Percentiles rank a stretch among this genome's conserved stretches.
Evolutionary conservation across 768 basidiomycete genomes (phyloP).

Genomic region (Boletellus ananiceps): DNA sequence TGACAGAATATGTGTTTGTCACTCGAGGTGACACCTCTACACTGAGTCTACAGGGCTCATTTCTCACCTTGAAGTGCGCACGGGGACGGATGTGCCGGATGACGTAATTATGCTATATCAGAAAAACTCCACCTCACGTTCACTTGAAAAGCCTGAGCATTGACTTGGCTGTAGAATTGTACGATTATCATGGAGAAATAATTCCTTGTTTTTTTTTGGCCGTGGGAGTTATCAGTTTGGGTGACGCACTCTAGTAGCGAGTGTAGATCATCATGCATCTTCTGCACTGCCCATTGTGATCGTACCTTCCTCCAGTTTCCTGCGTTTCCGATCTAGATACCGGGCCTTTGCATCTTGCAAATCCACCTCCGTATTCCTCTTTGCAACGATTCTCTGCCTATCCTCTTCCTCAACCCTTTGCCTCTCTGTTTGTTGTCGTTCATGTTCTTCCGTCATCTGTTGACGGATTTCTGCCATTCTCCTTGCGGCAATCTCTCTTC

Average conservation of each 20-base stretch:
- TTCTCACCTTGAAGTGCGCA: no score
- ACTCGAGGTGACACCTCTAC: background rate
- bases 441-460: conserved; percentile 75
- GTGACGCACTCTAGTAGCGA: background rate
- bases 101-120: no score
- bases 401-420: conserved; percentile 59
- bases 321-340: conserved; percentile 76
- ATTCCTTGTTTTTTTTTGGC: no score
- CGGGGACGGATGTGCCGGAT: no score
- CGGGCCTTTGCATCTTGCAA: conserved; percentile 71
- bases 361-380: conserved; percentile 71
- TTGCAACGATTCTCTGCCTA: conserved; percentile 60
- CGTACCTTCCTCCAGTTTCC: conserved; percentile 52
- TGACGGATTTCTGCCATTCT: conserved; percentile 70
- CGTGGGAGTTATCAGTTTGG: no score
- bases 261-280: conserved; percentile 9
- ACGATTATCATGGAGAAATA: no score
- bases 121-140: no score
- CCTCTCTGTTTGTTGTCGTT: conserved; percentile 52
- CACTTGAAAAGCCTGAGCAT: no score
- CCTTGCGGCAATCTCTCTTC: conserved; percentile 79
- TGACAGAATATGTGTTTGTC: background rate
- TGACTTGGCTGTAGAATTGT: no score
- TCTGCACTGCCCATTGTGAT: background rate
- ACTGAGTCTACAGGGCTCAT: background rate